These are phyloP conservation scores for Ampelomyces quisqualis DNA, from an alignment of 2,329 filamentous ascomycete genomes.

Conservation along the genomic window DNA sequence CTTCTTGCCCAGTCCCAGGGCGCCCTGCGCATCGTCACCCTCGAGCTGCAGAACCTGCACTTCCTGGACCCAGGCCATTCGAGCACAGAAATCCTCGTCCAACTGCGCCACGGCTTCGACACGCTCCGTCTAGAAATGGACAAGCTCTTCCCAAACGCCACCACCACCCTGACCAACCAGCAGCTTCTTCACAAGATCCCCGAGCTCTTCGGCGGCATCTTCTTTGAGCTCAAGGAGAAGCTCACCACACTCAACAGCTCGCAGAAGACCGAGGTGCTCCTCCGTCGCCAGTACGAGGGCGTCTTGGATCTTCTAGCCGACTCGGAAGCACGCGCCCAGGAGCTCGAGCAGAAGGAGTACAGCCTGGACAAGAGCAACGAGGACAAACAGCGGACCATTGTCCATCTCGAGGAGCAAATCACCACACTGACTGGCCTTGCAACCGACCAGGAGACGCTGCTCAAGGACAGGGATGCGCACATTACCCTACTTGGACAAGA, in stretches of 20 bases:
- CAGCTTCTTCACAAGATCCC: constrained; percentile 44
- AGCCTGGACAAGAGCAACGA: constrained; percentile 44
- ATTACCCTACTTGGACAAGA: constrained; percentile 34
- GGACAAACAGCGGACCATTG: constrained; percentile 40
- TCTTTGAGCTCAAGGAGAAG: constrained; percentile 37
- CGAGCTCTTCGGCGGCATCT: constrained; percentile 43
- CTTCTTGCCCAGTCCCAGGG: constrained; percentile 45
- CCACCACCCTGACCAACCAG: constrained; percentile 42
- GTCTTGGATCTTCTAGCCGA: constrained; percentile 33
- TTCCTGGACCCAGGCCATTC: constrained; percentile 40
- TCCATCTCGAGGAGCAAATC: constrained; percentile 41
- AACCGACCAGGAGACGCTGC: constrained; percentile 39
- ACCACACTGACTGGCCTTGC: constrained; percentile 29
- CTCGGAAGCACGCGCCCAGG: constrained; percentile 37
- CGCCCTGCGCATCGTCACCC: constrained; percentile 45
- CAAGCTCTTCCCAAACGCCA: constrained; percentile 43
- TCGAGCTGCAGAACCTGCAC: constrained; percentile 49
- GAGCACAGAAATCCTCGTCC: constrained; percentile 40
- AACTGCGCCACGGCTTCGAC: constrained; percentile 47
- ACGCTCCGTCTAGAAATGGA: constrained; percentile 45
- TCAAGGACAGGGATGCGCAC: constrained; percentile 31
- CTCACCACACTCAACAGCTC: constrained; percentile 30
- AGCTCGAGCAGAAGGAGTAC: constrained; percentile 41
- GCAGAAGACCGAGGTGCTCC: constrained; percentile 40
- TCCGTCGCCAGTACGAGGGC: constrained; percentile 39